A percentile compares a stretch with the other conserved stretches of the same genome.
phyloP scores from a whole-genome alignment of 23 red algal species.

The Agarophyton chilense region DNA sequence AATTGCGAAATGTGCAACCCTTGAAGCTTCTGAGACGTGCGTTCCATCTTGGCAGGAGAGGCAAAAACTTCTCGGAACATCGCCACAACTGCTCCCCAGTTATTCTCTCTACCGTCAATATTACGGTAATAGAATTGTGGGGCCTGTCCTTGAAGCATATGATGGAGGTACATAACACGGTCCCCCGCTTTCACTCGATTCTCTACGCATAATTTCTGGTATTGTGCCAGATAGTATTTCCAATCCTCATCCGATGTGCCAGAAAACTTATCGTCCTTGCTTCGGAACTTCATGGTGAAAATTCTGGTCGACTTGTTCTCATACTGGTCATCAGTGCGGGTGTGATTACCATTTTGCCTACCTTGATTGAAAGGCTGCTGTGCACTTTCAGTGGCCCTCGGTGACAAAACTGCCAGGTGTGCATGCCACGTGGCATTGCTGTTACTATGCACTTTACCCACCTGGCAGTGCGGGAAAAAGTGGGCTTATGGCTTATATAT shows the following conservation, averaged over 20 bases:
- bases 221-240: background rate
- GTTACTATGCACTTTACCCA: too few relatives aligned
- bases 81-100: background rate
- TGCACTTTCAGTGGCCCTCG: background rate
- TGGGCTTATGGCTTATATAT: background rate
- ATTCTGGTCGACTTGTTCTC: background rate
- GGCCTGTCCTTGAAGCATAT: background rate
- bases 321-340: background rate
- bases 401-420: background rate
- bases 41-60: background rate
- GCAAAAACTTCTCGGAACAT: background rate
- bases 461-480: too few relatives aligned
- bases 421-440: background rate
- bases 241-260: background rate
- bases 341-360: background rate
- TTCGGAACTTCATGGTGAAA: background rate
- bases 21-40: background rate
- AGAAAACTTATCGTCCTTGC: background rate
- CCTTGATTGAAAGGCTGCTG: background rate
- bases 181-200: background rate
- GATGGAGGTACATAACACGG: background rate
- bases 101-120: background rate
- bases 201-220: background rate
- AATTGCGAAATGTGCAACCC: background rate
- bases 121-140: slow-evolving; percentile 9